These are phyloP conservation scores for Atkinsonella texensis DNA, from an alignment of 2,329 filamentous ascomycete species.

Conservation along the genomic window DNA sequence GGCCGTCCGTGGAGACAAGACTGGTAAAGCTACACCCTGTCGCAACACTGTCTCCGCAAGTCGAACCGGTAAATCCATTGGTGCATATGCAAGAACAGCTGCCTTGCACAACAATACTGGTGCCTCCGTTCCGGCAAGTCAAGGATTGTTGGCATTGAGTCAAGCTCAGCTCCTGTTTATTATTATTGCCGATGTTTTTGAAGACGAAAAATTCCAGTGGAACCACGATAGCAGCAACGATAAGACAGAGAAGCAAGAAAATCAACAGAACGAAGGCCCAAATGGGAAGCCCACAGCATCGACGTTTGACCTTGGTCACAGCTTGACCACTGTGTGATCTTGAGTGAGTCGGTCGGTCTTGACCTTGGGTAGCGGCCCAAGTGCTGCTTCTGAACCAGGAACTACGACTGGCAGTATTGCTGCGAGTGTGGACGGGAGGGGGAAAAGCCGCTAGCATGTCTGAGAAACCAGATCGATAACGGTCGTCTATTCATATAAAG, in stretches of 20 bases:
- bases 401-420: conserved; percentile 30
- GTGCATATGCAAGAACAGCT: conserved; percentile 79
- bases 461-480: conserved; percentile 41
- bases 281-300: conserved; percentile 73
- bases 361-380: conserved; percentile 35
- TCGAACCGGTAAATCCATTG: conserved; percentile 64
- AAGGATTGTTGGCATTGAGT: conserved; percentile 47
- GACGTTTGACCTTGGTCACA: conserved; percentile 28
- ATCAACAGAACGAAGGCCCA: conserved; percentile 61
- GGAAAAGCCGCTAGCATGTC: conserved; percentile 57
- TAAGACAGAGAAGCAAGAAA: conserved; percentile 55
- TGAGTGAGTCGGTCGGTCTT: conserved; percentile 7
- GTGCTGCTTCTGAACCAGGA: conserved; percentile 32
- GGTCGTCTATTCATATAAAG: conserved; percentile 23
- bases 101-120: conserved; percentile 54
- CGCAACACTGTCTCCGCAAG: conserved; percentile 35
- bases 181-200: conserved; percentile 29
- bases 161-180: conserved; percentile 25
- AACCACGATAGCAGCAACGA: conserved; percentile 72
- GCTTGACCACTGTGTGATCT: conserved; percentile 7
- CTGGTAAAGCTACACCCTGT: conserved; percentile 42
- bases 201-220: conserved; percentile 57
- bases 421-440: conserved; percentile 40
- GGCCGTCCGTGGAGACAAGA: conserved; percentile 27
- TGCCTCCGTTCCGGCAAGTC: conserved; percentile 69